Evolutionary conservation across 163 green algal species (phyloP).

Genomic region (Scenedesmus sp.): DNA sequence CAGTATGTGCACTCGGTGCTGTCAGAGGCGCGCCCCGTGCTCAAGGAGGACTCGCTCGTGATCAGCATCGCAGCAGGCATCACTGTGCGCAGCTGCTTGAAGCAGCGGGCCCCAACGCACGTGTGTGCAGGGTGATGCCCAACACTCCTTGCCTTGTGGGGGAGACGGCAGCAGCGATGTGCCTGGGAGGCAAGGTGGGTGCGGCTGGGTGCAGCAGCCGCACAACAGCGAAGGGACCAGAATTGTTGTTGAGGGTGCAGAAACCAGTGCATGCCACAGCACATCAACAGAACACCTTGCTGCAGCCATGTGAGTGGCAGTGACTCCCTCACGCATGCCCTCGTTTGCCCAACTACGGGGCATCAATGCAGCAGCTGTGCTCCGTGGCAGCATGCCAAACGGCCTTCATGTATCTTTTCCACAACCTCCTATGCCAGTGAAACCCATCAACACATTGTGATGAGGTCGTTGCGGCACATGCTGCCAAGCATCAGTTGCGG

Average conservation of each 20-base stretch:
- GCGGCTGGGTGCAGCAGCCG: neutral
- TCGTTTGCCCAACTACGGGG: too few relatives aligned
- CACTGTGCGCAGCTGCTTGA: constrained; percentile 82
- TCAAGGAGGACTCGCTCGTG: constrained; percentile 70
- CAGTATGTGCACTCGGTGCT: constrained; percentile 90
- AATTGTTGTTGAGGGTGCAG: neutral
- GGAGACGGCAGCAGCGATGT: constrained; percentile 95
- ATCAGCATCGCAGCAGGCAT: constrained; percentile 97
- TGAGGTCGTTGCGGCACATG: too few relatives aligned
- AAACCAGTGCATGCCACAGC: too few relatives aligned
- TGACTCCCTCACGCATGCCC: too few relatives aligned
- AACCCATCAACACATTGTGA: too few relatives aligned
- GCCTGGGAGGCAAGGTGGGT: constrained; percentile 84
- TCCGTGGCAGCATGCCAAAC: too few relatives aligned
- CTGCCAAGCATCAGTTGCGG: too few relatives aligned
- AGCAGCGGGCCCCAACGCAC: constrained; percentile 72
- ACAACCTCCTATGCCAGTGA: too few relatives aligned
- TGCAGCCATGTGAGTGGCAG: too few relatives aligned
- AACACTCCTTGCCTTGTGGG: constrained; percentile 99
- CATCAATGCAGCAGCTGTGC: too few relatives aligned
- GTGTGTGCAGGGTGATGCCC: constrained; percentile 96
- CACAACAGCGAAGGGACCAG: neutral
- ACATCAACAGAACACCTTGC: too few relatives aligned
- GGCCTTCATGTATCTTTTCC: too few relatives aligned
- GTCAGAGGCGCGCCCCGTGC: constrained; percentile 71